phyloP scores from a whole-genome alignment of 2,329 filamentous ascomycete genomes.

The Mycosphaerella sp. region DNA sequence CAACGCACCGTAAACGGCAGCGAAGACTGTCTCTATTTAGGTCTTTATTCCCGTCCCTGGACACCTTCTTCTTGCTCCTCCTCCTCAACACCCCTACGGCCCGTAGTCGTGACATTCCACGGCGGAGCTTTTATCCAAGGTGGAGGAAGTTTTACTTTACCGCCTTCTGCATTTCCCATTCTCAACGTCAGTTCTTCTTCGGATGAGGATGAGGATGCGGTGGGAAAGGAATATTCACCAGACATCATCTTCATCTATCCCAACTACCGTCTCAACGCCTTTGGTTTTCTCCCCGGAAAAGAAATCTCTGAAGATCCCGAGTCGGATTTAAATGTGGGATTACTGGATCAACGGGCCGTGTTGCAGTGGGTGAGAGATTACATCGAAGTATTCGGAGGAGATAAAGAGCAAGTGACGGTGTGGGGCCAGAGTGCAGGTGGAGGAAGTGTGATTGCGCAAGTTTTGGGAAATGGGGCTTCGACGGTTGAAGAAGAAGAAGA shows the following conservation, averaged over 20 bases:
- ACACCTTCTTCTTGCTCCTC: constrained; percentile 7
- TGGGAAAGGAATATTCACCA: too few relatives aligned
- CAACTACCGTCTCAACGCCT: constrained; percentile 44
- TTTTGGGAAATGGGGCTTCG: constrained; percentile 47
- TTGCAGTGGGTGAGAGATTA: constrained; percentile 48
- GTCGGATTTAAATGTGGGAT: constrained; percentile 37
- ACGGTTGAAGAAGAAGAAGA: constrained; percentile 22
- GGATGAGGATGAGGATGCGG: too few relatives aligned
- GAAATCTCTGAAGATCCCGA: constrained; percentile 36
- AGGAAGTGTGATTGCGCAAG: constrained; percentile 46
- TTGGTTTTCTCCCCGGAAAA: constrained; percentile 39
- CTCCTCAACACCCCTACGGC: constrained; percentile 41
- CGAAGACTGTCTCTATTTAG: constrained; percentile 40
- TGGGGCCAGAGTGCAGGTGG: constrained; percentile 29
- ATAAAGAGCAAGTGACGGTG: constrained; percentile 23
- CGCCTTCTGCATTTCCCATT: constrained; percentile 52
- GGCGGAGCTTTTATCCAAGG: constrained; percentile 58
- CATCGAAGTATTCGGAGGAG: constrained; percentile 37
- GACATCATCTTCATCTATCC: constrained; percentile 44
- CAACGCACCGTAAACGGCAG: constrained; percentile 29
- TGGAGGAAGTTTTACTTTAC: constrained; percentile 49
- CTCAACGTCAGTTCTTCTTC: constrained; percentile 45
- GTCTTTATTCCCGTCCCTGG: constrained; percentile 56
- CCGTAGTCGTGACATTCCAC: constrained; percentile 56
- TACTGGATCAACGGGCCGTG: constrained; percentile 46